These are phyloP conservation scores for Arthrobotrys sinensis DNA, from an alignment of 2,329 filamentous ascomycete genomes.

Conservation along the genomic window DNA sequence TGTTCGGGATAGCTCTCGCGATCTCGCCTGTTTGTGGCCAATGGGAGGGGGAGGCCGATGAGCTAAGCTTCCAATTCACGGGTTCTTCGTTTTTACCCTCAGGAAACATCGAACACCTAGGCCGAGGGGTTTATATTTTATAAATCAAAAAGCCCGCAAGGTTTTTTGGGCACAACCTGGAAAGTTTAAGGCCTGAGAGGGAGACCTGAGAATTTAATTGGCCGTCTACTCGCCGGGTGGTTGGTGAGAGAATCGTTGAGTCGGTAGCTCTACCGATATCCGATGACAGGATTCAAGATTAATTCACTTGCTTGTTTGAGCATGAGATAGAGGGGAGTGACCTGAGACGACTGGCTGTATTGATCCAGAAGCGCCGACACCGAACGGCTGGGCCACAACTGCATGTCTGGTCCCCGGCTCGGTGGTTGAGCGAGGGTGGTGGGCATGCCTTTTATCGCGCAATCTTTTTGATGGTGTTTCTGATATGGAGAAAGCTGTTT, in stretches of 20 bases:
- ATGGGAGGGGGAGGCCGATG: constrained; percentile 23
- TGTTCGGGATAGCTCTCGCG: constrained; percentile 54
- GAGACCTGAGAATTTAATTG: constrained; percentile 16
- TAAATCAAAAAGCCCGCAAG: constrained; percentile 39
- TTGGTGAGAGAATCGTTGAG: constrained; percentile 26
- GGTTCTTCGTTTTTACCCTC: constrained; percentile 2
- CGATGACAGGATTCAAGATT: constrained; percentile 28
- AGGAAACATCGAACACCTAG: not conserved
- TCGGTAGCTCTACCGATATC: constrained; percentile 31
- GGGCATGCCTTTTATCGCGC: constrained; percentile 44
- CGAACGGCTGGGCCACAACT: constrained; percentile 59
- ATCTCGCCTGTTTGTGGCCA: constrained; percentile 35
- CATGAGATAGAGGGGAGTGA: constrained; percentile 11
- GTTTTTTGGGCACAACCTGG: constrained; percentile 8
- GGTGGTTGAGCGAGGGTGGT: constrained; percentile 20
- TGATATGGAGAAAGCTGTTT: constrained; percentile 6
- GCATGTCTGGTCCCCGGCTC: constrained; percentile 36
- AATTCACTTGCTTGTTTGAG: constrained; percentile 31
- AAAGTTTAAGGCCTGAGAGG: not conserved
- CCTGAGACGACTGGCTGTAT: constrained; percentile 43
- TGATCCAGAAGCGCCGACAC: constrained; percentile 59
- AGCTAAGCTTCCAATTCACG: constrained; percentile 28
- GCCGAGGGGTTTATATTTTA: constrained; percentile 30
- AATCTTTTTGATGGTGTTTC: constrained; percentile 34
- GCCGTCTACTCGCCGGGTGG: constrained; percentile 11